Evolutionary conservation across 371 early-diverging fungal species (phyloP).

Genomic region (Mucor piriformis): DNA sequence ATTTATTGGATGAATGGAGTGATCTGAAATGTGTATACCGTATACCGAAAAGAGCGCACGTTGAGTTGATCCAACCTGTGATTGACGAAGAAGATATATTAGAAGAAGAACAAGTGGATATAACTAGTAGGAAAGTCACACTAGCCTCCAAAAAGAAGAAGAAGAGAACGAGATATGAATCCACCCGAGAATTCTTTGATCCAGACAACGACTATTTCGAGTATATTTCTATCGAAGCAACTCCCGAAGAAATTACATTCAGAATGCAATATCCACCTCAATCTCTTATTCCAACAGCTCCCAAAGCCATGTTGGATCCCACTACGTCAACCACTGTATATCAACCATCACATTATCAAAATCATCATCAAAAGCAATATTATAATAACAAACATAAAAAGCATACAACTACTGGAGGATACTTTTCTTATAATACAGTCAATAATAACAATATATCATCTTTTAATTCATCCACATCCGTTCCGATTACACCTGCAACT

Average conservation of each 20-base stretch:
- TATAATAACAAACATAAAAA: constrained; percentile 12
- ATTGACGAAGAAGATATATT: background rate
- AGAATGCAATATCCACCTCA: constrained; percentile 32
- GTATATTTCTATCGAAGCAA: constrained; percentile 28
- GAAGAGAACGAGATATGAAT: constrained; percentile 10
- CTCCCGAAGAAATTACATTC: constrained; percentile 25
- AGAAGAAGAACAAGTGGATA: background rate
- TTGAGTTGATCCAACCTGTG: background rate
- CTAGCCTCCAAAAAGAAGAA: background rate
- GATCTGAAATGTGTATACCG: constrained; percentile 55
- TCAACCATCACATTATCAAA: constrained; percentile 2
- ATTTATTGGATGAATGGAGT: constrained; percentile 53
- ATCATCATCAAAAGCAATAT: constrained; percentile 7
- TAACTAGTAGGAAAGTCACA: background rate
- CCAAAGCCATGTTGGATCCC: constrained; percentile 37
- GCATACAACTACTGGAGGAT: background rate
- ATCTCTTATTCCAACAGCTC: constrained; percentile 33
- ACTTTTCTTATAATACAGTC: constrained; percentile 8
- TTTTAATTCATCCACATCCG: constrained; percentile 5
- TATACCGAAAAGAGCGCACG: constrained; percentile 51
- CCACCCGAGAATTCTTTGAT: constrained; percentile 38
- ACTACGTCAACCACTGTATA: background rate
- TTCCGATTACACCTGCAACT: background rate
- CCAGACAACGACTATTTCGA: constrained; percentile 41
- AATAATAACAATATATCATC: constrained; percentile 14